These are phyloP conservation scores for Zymoseptoria brevis DNA, from an alignment of 2,329 filamentous ascomycete species.

Conservation along the genomic window DNA sequence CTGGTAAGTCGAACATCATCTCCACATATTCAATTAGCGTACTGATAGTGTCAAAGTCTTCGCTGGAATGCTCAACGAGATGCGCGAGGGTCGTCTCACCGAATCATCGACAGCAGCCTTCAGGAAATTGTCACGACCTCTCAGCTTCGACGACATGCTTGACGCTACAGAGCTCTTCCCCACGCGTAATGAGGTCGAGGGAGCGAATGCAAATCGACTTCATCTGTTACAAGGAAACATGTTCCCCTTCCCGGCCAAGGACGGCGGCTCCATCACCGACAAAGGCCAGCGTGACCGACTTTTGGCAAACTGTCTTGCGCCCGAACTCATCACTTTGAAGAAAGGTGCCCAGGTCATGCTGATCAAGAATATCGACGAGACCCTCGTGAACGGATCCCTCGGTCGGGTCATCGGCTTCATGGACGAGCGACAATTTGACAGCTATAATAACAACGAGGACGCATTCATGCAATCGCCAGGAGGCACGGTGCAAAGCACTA, in stretches of 20 bases:
- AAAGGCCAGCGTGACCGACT: slow-evolving; percentile 64
- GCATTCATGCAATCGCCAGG: slow-evolving; percentile 17
- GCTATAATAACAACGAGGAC: slow-evolving; percentile 25
- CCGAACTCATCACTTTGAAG: slow-evolving; percentile 70
- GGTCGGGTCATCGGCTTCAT: slow-evolving; percentile 80
- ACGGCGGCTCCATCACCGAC: slow-evolving; percentile 63
- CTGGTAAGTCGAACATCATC: slow-evolving; percentile 39
- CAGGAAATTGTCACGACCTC: slow-evolving; percentile 60
- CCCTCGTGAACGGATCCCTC: slow-evolving; percentile 86
- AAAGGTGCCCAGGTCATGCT: slow-evolving; percentile 96
- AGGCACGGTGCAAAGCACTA: slow-evolving; percentile 26
- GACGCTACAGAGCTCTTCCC: slow-evolving; percentile 90
- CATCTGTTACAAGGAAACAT: slow-evolving; percentile 59
- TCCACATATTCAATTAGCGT: background rate
- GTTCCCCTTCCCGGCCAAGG: slow-evolving; percentile 63
- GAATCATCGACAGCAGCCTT: slow-evolving; percentile 71
- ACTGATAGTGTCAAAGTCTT: slow-evolving; percentile 52
- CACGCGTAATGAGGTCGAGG: slow-evolving; percentile 80
- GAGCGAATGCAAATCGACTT: slow-evolving; percentile 71
- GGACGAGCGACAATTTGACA: slow-evolving; percentile 47
- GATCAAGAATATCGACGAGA: slow-evolving; percentile 98
- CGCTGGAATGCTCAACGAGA: slow-evolving; percentile 93
- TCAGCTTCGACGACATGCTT: slow-evolving; percentile 65
- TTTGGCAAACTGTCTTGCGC: slow-evolving; percentile 87
- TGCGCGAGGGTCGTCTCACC: slow-evolving; percentile 79